phyloP scores from a whole-genome alignment of 2,329 filamentous ascomycete genomes.

The Aspergillus uvarum region DNA sequence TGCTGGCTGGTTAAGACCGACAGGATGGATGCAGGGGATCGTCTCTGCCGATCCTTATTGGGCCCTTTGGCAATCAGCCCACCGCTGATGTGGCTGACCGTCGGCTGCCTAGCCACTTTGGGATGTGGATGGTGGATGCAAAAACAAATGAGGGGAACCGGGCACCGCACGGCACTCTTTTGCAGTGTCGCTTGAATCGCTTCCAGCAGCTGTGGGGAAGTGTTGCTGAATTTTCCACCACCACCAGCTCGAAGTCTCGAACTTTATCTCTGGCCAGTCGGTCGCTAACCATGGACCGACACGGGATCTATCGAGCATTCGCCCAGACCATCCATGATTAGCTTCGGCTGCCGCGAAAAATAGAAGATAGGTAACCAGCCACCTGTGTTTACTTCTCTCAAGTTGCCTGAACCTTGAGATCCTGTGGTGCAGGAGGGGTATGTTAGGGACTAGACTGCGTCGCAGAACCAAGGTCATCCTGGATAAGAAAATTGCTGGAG shows the following conservation, averaged over 20 bases:
- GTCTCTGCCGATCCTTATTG: slow-evolving; percentile 1
- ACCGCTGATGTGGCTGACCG: slow-evolving; percentile 9
- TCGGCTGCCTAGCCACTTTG: slow-evolving; percentile 1
- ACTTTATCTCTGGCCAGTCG: background rate
- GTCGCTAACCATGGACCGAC: background rate
- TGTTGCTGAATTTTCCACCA: slow-evolving; percentile 8
- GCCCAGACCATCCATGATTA: background rate
- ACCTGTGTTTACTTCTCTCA: background rate
- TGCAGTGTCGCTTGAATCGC: background rate
- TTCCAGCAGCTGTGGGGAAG: slow-evolving; percentile 4
- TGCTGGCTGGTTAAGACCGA: slow-evolving; percentile 5
- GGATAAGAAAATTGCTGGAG: background rate
- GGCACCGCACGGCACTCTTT: background rate
- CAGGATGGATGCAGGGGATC: slow-evolving; percentile 13
- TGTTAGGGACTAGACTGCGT: background rate
- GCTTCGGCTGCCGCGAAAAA: background rate
- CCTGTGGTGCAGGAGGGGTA: background rate
- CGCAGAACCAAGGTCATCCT: background rate
- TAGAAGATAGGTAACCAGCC: background rate
- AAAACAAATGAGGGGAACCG: background rate
- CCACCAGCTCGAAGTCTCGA: slow-evolving; percentile 9
- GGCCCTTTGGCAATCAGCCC: slow-evolving; percentile 3
- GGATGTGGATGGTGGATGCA: background rate
- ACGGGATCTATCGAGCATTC: background rate
- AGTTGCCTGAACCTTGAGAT: background rate